Conservation (phyloP, 495 filamentous ascomycete genomes). For the Aspergillus avenaceus region DNA sequence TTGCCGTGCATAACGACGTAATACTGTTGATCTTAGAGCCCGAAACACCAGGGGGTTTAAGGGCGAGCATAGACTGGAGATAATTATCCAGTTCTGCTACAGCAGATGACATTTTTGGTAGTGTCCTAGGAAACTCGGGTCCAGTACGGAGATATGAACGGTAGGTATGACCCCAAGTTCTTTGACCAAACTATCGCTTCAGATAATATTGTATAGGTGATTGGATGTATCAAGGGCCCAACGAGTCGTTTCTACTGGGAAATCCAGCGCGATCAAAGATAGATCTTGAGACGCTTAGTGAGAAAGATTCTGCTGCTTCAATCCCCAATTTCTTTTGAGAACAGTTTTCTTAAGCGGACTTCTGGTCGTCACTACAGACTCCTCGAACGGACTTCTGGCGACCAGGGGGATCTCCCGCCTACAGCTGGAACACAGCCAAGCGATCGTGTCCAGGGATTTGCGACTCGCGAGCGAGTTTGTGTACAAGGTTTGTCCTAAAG, state of each 20-base stretch:
- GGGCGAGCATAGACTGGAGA: slow-evolving; percentile 83
- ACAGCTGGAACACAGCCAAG: slow-evolving; percentile 47
- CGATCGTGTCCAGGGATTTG: slow-evolving; percentile 29
- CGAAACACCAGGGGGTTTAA: slow-evolving; percentile 92
- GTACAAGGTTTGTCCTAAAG: slow-evolving; percentile 33
- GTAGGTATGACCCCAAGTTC: slow-evolving; percentile 9
- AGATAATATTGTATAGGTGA: slow-evolving; percentile 8
- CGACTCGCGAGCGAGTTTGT: slow-evolving; percentile 32
- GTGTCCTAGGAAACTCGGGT: slow-evolving; percentile 6
- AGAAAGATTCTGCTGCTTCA: slow-evolving; percentile 9
- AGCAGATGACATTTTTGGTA: slow-evolving; percentile 62
- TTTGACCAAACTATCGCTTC: slow-evolving; percentile 14
- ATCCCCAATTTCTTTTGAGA: slow-evolving; percentile 7
- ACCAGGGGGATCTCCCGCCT: slow-evolving; percentile 35
- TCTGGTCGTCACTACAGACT: slow-evolving; percentile 41
- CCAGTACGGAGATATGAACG: slow-evolving; percentile 13
- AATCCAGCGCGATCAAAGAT: slow-evolving; percentile 16
- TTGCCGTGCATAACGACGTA: slow-evolving; percentile 78
- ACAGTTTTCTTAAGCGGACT: slow-evolving; percentile 24
- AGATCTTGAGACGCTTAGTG: slow-evolving; percentile 13
- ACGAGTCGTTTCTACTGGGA: slow-evolving; percentile 23
- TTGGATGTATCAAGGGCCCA: slow-evolving; percentile 9
- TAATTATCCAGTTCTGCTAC: slow-evolving; percentile 87
- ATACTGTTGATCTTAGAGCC: slow-evolving; percentile 84
- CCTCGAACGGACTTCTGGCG: slow-evolving; percentile 32